Conservation (phyloP, 2,329 filamentous ascomycete species). For the Hortaea werneckii region DNA sequence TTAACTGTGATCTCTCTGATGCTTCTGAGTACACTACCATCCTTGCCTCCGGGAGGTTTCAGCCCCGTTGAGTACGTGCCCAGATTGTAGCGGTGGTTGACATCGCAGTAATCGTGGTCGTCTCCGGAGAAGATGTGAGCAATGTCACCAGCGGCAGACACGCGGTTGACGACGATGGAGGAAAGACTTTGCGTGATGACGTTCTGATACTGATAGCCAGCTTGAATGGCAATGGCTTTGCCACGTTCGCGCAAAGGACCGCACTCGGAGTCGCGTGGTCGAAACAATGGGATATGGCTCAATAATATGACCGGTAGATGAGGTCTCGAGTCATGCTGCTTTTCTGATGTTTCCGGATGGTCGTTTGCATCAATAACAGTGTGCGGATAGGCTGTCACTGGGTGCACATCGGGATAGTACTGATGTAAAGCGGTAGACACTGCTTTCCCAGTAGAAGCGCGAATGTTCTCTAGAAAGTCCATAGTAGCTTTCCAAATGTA, state of each 20-base stretch:
- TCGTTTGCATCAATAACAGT: conserved; percentile 22
- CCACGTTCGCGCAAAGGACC: conserved; percentile 77
- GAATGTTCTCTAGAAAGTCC: conserved; percentile 62
- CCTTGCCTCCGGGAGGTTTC: conserved; percentile 1
- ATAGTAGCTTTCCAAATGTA: conserved; percentile 64
- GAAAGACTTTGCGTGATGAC: conserved; percentile 73
- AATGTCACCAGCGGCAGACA: conserved; percentile 56
- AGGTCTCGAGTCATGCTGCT: conserved; percentile 20
- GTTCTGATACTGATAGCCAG: conserved; percentile 94
- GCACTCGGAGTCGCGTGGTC: conserved; percentile 72
- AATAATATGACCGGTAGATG: conserved; percentile 82
- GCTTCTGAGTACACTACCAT: conserved; percentile 27
- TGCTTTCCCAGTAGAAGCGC: conserved; percentile 54
- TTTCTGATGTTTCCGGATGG: no score
- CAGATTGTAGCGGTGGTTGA: conserved; percentile 54
- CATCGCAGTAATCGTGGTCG: conserved; percentile 95
- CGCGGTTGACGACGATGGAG: conserved; percentile 59
- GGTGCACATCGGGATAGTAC: conserved; percentile 27
- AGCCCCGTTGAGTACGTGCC: background rate
- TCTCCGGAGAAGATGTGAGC: conserved; percentile 86
- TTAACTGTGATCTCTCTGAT: conserved; percentile 85
- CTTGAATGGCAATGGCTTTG: conserved; percentile 67
- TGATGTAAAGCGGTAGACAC: conserved; percentile 54
- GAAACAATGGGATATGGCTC: conserved; percentile 82
- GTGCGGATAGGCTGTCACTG: conserved; percentile 19